Base-by-base conservation (phyloP, 345 rosid species). In the Balakata baccata region DNA sequence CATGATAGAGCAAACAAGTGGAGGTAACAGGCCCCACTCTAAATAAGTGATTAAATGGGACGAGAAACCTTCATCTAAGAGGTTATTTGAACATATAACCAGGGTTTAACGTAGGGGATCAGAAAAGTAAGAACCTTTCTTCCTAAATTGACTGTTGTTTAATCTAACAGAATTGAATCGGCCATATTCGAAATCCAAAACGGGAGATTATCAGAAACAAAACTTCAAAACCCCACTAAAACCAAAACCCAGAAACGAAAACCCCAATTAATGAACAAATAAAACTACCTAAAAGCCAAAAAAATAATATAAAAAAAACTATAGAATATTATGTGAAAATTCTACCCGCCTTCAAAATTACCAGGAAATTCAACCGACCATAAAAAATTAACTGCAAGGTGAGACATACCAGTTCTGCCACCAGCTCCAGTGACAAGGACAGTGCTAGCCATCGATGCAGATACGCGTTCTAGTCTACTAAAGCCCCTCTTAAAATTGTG, bases 361-460 rank as follows among this genome's bases (percentile, higher is more conserved):
- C 39, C 11, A 62, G 1, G 4, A 14, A 53, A 20, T 6, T 39
- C n/a, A n/a, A n/a, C n/a, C n/a, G n/a, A 52, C 37, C 52, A 25
- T 14, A 9, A 58, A 70, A 43, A 43, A 43, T 1, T 13, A 5
- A 13, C 8, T n/a, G 11, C 51, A 12, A 66, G n/a, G 45, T 49
- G 29, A 61, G 39, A 61, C 13, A 49, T 72, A 81, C 83, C 83
- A 10, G 83, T 81, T 77, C 83, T 57, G 49, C 83, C 83, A 67
- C 83, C 83, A 39, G 83, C 83, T 64, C 83, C 83, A 3, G 83
- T 81, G 72, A 81, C 80, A 52, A 81, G 83, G 53, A 81, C 83
- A 64, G 73, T 77, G 65, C 29, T 54, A 16, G 76, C 70, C 74
- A 70, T 80, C 39, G 80, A 76, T 3, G 65, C 70, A 8, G 74